A percentile compares a stretch with the other conserved stretches of the same genome.
These are phyloP conservation scores for Cyclotella kingstonii DNA, from an alignment of 108 stramenopile genomes.

Conservation along the genomic window DNA sequence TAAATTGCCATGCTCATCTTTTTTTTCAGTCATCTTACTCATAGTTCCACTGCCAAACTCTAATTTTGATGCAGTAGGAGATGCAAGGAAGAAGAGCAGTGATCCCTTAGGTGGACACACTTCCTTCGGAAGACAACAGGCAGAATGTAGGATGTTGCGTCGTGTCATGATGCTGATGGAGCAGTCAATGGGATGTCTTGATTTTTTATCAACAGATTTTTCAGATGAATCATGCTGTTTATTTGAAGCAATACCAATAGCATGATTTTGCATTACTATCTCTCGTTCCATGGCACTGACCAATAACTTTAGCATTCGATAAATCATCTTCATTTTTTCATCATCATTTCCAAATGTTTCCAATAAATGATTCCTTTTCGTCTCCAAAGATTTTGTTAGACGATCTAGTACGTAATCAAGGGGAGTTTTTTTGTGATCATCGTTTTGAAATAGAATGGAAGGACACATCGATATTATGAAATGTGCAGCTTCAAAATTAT, in stretches of 20 bases:
- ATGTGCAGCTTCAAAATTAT: constrained; percentile 15
- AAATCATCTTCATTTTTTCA: constrained; percentile 11
- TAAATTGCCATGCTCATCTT: constrained; percentile 27
- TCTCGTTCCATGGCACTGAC: constrained; percentile 19
- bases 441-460: constrained; percentile 18
- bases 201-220: background rate
- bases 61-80: constrained; percentile 1
- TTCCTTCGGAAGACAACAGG: constrained; percentile 23
- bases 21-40: constrained; percentile 11
- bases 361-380: constrained; percentile 2
- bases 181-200: background rate
- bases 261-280: background rate
- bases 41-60: constrained; percentile 9
- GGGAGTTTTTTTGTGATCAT: constrained; percentile 19
- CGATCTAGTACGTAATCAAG: constrained; percentile 21
- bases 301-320: constrained; percentile 24
- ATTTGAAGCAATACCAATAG: background rate
- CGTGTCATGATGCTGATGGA: constrained; percentile 8
- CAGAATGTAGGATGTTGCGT: constrained; percentile 28
- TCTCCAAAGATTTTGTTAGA: background rate
- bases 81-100: constrained; percentile 6
- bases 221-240: background rate
- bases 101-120: constrained; percentile 3
- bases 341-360: constrained; percentile 4
- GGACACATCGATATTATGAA: constrained; percentile 10